phyloP scores from a whole-genome alignment of 2,329 filamentous ascomycete species.

The Xylaria sp. region DNA sequence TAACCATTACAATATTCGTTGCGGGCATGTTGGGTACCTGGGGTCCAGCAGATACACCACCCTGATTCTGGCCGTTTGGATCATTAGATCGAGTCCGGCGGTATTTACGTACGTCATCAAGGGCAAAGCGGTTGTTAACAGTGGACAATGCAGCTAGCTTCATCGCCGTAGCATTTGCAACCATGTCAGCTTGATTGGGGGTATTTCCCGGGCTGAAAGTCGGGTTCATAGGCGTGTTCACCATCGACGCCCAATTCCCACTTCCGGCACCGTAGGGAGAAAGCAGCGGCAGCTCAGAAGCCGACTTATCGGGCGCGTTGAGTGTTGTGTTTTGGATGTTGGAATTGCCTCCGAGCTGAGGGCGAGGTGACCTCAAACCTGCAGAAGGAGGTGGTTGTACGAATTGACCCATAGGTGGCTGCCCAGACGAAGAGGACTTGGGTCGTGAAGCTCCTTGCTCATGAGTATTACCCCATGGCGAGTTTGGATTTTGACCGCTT shows the following conservation, averaged over 20 bases:
- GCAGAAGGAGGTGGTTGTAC: conserved; percentile 82
- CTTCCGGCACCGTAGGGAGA: conserved; percentile 85
- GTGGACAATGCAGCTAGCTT: conserved; percentile 96
- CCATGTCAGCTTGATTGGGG: conserved; percentile 90
- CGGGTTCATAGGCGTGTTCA: conserved; percentile 94
- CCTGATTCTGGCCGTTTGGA: conserved; percentile 70
- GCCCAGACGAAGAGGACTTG: conserved; percentile 82
- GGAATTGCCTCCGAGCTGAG: conserved; percentile 71
- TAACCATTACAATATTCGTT: conserved; percentile 91
- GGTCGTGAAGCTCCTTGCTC: conserved; percentile 69
- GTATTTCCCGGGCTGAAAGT: conserved; percentile 79
- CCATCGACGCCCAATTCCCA: conserved; percentile 98
- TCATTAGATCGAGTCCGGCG: conserved; percentile 91
- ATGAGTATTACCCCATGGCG: conserved; percentile 77
- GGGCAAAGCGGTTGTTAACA: conserved; percentile 96
- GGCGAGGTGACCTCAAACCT: conserved; percentile 81
- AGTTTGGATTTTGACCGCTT: conserved; percentile 74
- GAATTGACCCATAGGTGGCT: conserved; percentile 93
- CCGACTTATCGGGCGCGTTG: conserved; percentile 74
- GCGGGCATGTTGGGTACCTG: conserved; percentile 72
- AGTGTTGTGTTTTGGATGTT: conserved; percentile 88
- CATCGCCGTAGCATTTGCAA: conserved; percentile 98
- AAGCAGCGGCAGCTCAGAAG: conserved; percentile 80
- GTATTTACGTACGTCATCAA: conserved; percentile 97
- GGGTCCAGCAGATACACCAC: conserved; percentile 73